Evolutionary conservation across 169 alveolate species (phyloP), one percentile per base, ranked within the genome.

Genomic region (Plasmodium vinckei): DNA sequence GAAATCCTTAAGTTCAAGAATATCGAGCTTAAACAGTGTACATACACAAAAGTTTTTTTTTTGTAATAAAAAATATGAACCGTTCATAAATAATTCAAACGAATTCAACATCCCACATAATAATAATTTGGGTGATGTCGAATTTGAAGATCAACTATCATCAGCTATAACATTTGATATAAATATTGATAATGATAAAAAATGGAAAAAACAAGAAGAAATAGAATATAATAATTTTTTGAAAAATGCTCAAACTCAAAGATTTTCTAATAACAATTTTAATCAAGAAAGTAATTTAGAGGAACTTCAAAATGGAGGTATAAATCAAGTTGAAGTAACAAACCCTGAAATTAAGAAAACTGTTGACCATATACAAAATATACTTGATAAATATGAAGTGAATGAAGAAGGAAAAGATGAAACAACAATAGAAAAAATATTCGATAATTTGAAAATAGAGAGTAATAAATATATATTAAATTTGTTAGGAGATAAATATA

Each of bases 171-270:
- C 67, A 46, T 71, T 84, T 53, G 91, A 84, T 59, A 10, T 84
- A 19, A 72, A 25, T 60, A 44, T 84, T 19, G 87, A 71, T 15
- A 33, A 5, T 3, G 89, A 79, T 33, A 46, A 61, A 23, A 77
- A 77, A 15, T 77, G 88, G 88, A 77, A 39, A 57, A 17, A 77
- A 21, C 33, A 64, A 57, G 88, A 77, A 68, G 77, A 77, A 63
- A 77, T 47, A 21, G 88, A 77, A 56, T 77, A 63, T 69, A 49
- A 77, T 19, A 47, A 56, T 13, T 77, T 77, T 77, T 23, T 77
- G 44, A 53, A 68, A 33, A 77, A 23, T 6, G 19, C 46, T 17
- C 9, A 64, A 64, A 56, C 5, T 7, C 27, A 15, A 56, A 54
- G 12, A 54, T 54, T 60, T 17, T 17, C 0, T 60, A 60, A 60